Conservation (phyloP, 1,139 yeast genomes). For the Suhomyces kunorum region DNA sequence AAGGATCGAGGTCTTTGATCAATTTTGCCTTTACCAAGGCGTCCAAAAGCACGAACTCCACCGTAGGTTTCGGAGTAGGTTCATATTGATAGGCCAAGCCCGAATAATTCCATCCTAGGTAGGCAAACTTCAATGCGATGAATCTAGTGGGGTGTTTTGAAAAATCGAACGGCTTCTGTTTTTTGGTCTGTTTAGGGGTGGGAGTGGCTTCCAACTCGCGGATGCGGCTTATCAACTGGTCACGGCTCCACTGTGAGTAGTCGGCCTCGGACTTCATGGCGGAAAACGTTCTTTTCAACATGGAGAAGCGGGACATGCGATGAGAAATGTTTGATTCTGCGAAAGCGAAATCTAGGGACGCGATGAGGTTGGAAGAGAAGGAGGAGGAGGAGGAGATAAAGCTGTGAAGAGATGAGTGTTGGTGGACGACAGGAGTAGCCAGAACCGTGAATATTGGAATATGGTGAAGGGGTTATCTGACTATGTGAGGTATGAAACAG, state of each 20-base stretch:
- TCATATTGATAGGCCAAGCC: conserved; percentile 84
- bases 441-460: too few species aligned
- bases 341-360: not conserved
- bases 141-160: conserved; percentile 64
- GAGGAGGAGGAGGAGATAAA: not conserved
- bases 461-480: too few species aligned
- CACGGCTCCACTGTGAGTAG: conserved; percentile 54
- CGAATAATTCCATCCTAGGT: conserved; percentile 90
- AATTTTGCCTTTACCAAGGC: conserved; percentile 71
- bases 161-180: conserved; percentile 62
- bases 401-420: too few species aligned
- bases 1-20: conserved; percentile 62
- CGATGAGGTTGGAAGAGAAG: not conserved
- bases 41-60: conserved; percentile 72
- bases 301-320: conserved; percentile 6
- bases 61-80: conserved; percentile 80
- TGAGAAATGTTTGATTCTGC: conserved; percentile 4
- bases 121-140: conserved; percentile 81
- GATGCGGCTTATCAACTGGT: conserved; percentile 52
- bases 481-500: too few species aligned
- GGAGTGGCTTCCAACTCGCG: conserved; percentile 43
- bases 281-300: conserved; percentile 15
- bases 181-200: conserved; percentile 18
- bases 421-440: too few species aligned
- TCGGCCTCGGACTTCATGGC: conserved; percentile 14